Conservation (phyloP, 352 stramenopile genomes). For the Phytophthora palmivora region DNA sequence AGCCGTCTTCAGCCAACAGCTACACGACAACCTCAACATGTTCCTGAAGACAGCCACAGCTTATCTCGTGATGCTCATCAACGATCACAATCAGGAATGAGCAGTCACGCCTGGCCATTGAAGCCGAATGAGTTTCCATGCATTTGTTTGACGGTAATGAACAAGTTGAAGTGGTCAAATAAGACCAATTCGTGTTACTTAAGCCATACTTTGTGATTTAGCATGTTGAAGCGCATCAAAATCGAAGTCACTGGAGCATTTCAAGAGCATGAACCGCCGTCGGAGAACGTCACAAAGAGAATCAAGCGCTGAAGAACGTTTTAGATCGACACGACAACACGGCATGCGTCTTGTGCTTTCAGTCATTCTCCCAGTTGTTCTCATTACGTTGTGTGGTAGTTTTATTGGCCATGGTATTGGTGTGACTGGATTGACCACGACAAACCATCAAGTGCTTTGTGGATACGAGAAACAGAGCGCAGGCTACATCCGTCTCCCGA, state of each 20-base stretch:
- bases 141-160: slow-evolving; percentile 10
- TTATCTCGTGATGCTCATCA: slow-evolving; percentile 51
- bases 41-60: slow-evolving; percentile 49
- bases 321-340: too few relatives aligned
- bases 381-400: too few relatives aligned
- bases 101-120: background rate
- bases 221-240: too few relatives aligned
- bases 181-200: too few relatives aligned
- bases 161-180: slow-evolving; percentile 2
- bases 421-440: background rate
- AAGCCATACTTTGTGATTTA: too few relatives aligned
- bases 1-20: slow-evolving; percentile 38
- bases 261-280: too few relatives aligned
- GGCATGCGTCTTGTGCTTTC: too few relatives aligned
- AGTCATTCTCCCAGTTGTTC: too few relatives aligned
- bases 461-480: slow-evolving; percentile 11
- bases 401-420: too few relatives aligned
- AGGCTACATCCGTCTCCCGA: slow-evolving; percentile 58
- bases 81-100: slow-evolving; percentile 34
- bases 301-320: too few relatives aligned
- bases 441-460: background rate
- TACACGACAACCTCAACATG: slow-evolving; percentile 49
- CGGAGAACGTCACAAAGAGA: too few relatives aligned
- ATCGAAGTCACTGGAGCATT: too few relatives aligned
- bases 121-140: background rate